These are phyloP conservation scores for Posidonia oceanica DNA, from an alignment of 116 monocot species.

Conservation along the genomic window DNA sequence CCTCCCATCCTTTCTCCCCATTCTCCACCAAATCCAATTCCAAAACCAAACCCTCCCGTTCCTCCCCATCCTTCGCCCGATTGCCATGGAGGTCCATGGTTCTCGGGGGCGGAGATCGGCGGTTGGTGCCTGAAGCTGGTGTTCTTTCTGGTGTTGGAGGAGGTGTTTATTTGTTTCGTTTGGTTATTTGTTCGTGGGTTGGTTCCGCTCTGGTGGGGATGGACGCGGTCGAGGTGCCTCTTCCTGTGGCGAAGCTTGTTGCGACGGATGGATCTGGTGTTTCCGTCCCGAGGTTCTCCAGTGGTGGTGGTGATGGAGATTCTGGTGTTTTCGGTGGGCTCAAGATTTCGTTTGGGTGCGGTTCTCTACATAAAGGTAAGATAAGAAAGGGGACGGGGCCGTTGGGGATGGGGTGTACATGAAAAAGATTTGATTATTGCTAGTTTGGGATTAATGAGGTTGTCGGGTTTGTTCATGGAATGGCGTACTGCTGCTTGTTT, in stretches of 20 bases:
- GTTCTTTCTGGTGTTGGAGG: background rate
- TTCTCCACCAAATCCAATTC: background rate
- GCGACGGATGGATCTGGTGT: background rate
- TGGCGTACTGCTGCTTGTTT: no score
- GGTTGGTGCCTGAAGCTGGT: background rate
- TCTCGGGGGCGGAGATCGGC: background rate
- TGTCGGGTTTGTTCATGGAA: no score
- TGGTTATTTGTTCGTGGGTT: background rate
- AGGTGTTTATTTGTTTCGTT: background rate
- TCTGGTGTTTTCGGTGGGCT: background rate
- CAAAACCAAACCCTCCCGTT: background rate
- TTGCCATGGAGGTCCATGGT: slow-evolving; percentile 3
- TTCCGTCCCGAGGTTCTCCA: background rate
- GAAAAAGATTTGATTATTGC: background rate
- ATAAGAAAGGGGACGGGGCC: background rate
- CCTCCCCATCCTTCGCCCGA: background rate
- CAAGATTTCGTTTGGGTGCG: background rate
- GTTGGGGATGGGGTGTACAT: background rate
- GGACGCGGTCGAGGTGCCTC: slow-evolving; percentile 38
- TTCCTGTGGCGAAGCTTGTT: background rate
- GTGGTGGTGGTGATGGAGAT: background rate
- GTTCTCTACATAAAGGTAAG: background rate
- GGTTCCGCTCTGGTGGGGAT: slow-evolving; percentile 18
- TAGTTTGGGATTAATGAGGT: background rate
- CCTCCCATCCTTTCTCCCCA: background rate